Percentiles rank a stretch among this genome's conserved stretches.
These are phyloP conservation scores for Suhomyces prunicola DNA, from an alignment of 805 yeast species.

Conservation along the genomic window DNA sequence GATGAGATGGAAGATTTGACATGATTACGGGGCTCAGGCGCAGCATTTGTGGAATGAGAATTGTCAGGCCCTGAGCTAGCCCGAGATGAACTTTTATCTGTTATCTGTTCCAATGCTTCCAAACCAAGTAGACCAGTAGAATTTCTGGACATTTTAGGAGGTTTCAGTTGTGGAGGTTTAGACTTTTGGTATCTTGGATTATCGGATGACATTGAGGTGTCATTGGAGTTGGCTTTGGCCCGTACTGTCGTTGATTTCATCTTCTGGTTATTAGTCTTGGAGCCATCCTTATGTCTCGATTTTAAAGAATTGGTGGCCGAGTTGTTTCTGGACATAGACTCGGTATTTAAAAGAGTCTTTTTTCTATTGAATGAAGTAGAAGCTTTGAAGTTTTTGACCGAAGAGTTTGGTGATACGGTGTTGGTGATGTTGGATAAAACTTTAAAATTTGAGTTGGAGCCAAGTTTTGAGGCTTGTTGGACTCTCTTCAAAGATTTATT, in stretches of 20 bases:
- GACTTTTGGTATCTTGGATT: conserved; percentile 11
- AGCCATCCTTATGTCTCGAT: not conserved
- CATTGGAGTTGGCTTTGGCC: not conserved
- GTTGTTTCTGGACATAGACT: conserved; percentile 9
- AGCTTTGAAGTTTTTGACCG: conserved; percentile 29
- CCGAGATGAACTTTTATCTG: not conserved
- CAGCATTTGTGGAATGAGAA: not conserved
- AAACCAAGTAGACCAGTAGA: conserved; percentile 15
- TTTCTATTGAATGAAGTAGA: conserved; percentile 39
- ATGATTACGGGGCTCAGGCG: not conserved
- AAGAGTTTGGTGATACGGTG: conserved; percentile 17
- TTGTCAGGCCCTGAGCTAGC: not conserved
- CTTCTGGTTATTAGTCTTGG: conserved; percentile 1
- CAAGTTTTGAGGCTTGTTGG: not conserved
- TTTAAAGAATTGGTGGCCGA: not conserved
- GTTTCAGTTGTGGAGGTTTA: conserved; percentile 16
- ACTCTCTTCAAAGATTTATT: conserved; percentile 18
- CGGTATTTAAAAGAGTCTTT: conserved; percentile 25
- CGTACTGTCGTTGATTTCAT: not conserved
- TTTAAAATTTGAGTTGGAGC: conserved; percentile 11
- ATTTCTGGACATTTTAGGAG: conserved; percentile 16
- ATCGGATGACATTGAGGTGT: conserved; percentile 10
- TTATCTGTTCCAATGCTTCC: conserved; percentile 15
- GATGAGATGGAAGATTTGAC: conserved; percentile 1
- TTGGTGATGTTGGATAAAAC: conserved; percentile 35